A percentile compares a stretch with the other conserved stretches of the same genome.
These are phyloP conservation scores for Rhynchosporium agropyri DNA, from an alignment of 2,329 filamentous ascomycete species.

Conservation along the genomic window DNA sequence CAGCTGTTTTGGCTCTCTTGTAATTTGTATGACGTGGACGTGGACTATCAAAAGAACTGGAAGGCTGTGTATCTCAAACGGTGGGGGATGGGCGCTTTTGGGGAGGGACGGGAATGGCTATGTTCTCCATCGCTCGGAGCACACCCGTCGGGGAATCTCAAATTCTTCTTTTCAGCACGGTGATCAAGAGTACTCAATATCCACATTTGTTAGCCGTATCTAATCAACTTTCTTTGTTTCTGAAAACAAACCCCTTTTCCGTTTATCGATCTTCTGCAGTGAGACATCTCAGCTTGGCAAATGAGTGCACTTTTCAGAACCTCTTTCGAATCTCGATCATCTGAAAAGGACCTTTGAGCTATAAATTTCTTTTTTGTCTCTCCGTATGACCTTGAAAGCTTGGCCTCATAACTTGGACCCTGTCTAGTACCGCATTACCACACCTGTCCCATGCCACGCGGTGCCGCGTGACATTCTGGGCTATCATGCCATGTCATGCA, in stretches of 20 bases:
- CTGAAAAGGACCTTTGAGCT: slow-evolving; percentile 5
- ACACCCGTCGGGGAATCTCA: slow-evolving; percentile 3
- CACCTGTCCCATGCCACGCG: slow-evolving; percentile 4
- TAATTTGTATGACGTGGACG: slow-evolving; percentile 21
- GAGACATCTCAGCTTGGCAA: neutral
- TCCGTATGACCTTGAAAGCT: neutral
- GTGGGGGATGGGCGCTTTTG: neutral
- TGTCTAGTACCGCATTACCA: neutral
- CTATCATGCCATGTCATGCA: slow-evolving; percentile 6
- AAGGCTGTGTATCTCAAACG: slow-evolving; percentile 8
- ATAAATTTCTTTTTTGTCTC: slow-evolving; percentile 5
- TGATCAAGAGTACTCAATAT: slow-evolving; percentile 1
- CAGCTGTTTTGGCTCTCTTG: slow-evolving; percentile 32
- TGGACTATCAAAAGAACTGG: slow-evolving; percentile 6
- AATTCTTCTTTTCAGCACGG: slow-evolving; percentile 15
- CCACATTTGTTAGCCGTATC: neutral
- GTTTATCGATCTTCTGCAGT: slow-evolving; percentile 1
- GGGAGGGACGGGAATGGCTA: neutral
- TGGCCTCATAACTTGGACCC: neutral
- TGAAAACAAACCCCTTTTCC: no score
- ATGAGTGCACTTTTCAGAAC: slow-evolving; percentile 2
- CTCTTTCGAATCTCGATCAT: neutral
- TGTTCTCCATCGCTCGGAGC: slow-evolving; percentile 14
- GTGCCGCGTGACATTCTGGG: slow-evolving; percentile 11
- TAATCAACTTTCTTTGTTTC: no score